phyloP scores from a whole-genome alignment of 306 rosid genomes.

The Styphnolobium japonicum region DNA sequence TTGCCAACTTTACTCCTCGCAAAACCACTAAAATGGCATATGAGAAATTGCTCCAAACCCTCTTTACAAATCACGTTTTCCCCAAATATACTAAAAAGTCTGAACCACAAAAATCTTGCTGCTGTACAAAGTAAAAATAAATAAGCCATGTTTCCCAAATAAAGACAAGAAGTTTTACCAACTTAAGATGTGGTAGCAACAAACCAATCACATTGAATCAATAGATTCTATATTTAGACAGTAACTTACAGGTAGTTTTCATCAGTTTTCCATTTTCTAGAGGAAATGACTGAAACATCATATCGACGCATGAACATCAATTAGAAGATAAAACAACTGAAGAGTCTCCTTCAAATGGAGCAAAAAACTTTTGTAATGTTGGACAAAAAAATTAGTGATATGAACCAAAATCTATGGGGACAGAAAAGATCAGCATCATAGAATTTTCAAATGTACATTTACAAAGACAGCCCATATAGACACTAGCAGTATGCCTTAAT shows the following conservation, averaged over 20 bases:
- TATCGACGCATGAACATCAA: not conserved
- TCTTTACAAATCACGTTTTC: not conserved
- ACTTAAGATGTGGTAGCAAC: not conserved
- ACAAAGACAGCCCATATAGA: not conserved
- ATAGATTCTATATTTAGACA: not conserved
- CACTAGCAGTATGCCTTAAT: no score
- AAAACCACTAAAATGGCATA: not conserved
- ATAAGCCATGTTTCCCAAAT: not conserved
- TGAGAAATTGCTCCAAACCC: not conserved
- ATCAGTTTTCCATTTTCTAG: not conserved
- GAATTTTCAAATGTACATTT: no score
- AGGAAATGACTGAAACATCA: not conserved
- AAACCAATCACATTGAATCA: not conserved
- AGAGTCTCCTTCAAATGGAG: no score
- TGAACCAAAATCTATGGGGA: no score
- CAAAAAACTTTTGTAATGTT: no score
- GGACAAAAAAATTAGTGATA: no score
- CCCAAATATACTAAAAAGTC: not conserved
- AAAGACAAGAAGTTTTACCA: not conserved
- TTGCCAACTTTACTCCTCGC: not conserved
- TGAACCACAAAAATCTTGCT: no score
- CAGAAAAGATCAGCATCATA: no score
- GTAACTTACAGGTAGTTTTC: not conserved
- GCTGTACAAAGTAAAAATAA: no score
- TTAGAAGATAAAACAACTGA: no score